phyloP scores from a whole-genome alignment of 768 basidiomycete genomes.

The Leccinum subgranulosum region DNA sequence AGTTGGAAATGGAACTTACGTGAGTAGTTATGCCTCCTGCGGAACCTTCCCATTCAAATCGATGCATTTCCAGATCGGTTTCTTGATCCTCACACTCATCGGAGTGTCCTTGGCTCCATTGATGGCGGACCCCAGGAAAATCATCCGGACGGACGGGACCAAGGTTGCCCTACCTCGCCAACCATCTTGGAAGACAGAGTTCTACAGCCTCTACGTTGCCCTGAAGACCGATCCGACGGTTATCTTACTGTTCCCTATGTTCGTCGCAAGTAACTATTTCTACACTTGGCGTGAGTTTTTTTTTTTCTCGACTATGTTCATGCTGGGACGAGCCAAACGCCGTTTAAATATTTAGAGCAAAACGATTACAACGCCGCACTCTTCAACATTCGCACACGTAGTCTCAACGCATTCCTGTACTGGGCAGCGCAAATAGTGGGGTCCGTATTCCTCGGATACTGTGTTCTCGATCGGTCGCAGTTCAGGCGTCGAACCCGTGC shows the following conservation, averaged over 20 bases:
- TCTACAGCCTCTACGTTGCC: slow-evolving; percentile 65
- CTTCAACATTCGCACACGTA: slow-evolving; percentile 76
- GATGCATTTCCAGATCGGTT: slow-evolving; percentile 56
- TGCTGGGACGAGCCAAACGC: slow-evolving; percentile 6
- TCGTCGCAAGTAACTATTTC: slow-evolving; percentile 82
- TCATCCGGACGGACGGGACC: slow-evolving; percentile 74
- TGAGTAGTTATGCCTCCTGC: slow-evolving; percentile 32
- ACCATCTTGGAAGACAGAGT: slow-evolving; percentile 75
- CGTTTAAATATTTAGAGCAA: slow-evolving; percentile 32
- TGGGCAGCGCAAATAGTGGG: slow-evolving; percentile 80
- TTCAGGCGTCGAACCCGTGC: slow-evolving; percentile 68
- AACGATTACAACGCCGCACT: slow-evolving; percentile 75
- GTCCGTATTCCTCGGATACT: slow-evolving; percentile 60
- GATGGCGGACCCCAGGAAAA: slow-evolving; percentile 69
- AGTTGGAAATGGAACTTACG: slow-evolving; percentile 77
- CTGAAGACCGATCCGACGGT: slow-evolving; percentile 70
- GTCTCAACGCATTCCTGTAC: slow-evolving; percentile 78
- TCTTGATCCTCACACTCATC: slow-evolving; percentile 67
- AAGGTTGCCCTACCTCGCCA: slow-evolving; percentile 60
- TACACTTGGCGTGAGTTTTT: slow-evolving; percentile 72
- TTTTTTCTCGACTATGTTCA: neutral
- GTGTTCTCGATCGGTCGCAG: slow-evolving; percentile 56
- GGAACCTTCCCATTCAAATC: neutral
- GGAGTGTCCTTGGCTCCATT: slow-evolving; percentile 64
- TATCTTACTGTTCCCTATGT: slow-evolving; percentile 79